Percentiles rank a stretch among this genome's conserved stretches.
phyloP scores from a whole-genome alignment of 257 asterid species.

The Parsonsia alboflavescens region DNA sequence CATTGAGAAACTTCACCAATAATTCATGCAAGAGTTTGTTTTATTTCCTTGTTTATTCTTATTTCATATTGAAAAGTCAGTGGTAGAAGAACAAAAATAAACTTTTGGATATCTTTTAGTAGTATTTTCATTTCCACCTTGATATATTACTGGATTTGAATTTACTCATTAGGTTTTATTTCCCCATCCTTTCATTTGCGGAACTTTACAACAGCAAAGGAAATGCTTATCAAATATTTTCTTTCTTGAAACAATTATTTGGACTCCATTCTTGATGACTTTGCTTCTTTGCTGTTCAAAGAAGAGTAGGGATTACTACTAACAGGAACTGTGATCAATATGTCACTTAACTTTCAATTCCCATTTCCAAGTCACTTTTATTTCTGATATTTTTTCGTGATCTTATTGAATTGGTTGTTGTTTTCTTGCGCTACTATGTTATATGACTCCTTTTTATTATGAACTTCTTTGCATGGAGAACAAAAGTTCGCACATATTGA shows the following conservation, averaged over 20 bases:
- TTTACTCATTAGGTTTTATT: neutral
- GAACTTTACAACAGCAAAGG: neutral
- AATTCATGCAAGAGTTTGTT: neutral
- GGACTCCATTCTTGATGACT: neutral
- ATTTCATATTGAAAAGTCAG: neutral
- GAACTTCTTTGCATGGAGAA: too few relatives aligned
- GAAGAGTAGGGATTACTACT: neutral
- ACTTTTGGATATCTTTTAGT: neutral
- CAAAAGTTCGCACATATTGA: too few relatives aligned
- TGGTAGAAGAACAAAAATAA: neutral
- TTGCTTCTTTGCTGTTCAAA: neutral
- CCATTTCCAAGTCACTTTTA: too few relatives aligned
- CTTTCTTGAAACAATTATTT: too few relatives aligned
- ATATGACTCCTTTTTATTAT: too few relatives aligned
- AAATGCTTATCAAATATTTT: neutral
- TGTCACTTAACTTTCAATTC: too few relatives aligned
- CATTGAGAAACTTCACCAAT: neutral
- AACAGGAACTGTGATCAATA: neutral
- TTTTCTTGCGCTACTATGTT: too few relatives aligned
- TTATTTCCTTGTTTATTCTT: too few relatives aligned
- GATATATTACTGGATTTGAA: neutral
- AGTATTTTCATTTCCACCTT: neutral
- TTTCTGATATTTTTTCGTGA: too few relatives aligned
- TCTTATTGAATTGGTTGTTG: too few relatives aligned
- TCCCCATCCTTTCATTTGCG: neutral